Evolutionary conservation across 805 yeast species (phyloP), one percentile per base, ranked within the genome.

Genomic region (Priceomyces fermenticarens): DNA sequence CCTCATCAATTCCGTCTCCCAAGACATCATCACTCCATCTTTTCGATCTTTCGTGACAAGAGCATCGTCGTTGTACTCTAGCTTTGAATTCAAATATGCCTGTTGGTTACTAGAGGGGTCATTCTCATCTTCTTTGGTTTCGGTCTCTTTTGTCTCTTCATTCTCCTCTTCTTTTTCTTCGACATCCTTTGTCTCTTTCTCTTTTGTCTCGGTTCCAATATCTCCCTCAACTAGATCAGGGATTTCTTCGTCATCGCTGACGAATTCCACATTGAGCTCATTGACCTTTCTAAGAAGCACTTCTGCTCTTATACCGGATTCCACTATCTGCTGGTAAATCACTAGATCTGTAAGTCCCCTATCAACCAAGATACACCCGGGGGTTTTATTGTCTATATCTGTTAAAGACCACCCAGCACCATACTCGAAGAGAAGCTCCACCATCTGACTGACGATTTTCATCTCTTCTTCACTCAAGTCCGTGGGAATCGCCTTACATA

Each of bases 11-110:
- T 80, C 77, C 3, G 80, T 73, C 58, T 90, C 98, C 98, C 98
- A 90, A 51, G 84, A 85, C 98, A 90, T 90, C 98, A 90, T 90
- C 2, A 90, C 97, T 12, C 97, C 98, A 54, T 90, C 97, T 35
- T 76, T 71, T 38, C 83, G 68, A 16, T 79, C 83, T 44, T 78
- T 72, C 1, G 97, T 91, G 17, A 88, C 67, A 17, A 90, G 68
- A 0, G 93, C 82, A 39, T 72, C 76, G 44, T 82, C 83, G 31
- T 68, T 73, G 57, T 87, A 90, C 49, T 79, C 81, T 17, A 90
- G 66, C 53, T 82, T 72, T 3, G 90, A 77, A 10, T 73, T 63
- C 32, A 90, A 68, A 53, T 82, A 90, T 0, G 85, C 73, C 2
- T 69, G 58, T 45, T 85, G 89, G 44, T 80, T 72, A 38, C 73